phyloP scores from a whole-genome alignment of 768 basidiomycete species.

The Tulasnella sp. region DNA sequence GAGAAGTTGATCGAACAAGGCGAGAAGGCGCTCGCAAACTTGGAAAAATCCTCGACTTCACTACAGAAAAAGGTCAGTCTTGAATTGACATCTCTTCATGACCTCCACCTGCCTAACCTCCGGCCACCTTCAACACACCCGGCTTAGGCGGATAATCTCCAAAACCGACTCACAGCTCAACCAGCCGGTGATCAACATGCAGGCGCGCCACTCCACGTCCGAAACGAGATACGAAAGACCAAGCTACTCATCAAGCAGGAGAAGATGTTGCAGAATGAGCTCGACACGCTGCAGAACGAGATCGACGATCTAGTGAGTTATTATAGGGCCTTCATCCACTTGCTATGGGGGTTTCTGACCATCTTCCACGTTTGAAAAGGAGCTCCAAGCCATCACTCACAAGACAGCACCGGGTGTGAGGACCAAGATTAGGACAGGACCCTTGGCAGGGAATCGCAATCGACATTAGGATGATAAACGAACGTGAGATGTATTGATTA shows the following conservation, averaged over 20 bases:
- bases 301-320: slow-evolving; percentile 7
- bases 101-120: too few species aligned
- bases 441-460: too few species aligned
- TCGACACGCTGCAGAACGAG: slow-evolving; percentile 5
- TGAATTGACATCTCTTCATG: neutral
- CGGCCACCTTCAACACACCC: too few species aligned
- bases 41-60: slow-evolving; percentile 10
- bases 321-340: too few species aligned
- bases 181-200: slow-evolving; percentile 1
- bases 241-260: slow-evolving; percentile 17
- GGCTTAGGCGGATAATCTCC: slow-evolving; percentile 1
- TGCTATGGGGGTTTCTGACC: too few species aligned
- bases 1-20: slow-evolving; percentile 16
- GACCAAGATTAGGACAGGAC: neutral
- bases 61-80: slow-evolving; percentile 3
- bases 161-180: neutral
- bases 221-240: slow-evolving; percentile 16
- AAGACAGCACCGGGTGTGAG: neutral
- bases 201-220: slow-evolving; percentile 11
- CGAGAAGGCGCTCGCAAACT: slow-evolving; percentile 16
- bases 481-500: too few species aligned
- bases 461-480: too few species aligned
- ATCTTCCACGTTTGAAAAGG: too few species aligned
- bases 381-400: neutral
- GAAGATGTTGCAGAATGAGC: slow-evolving; percentile 13